Evolutionary conservation across 75 land plant genomes (phyloP), one percentile per base, ranked within the genome.

Genomic region (Selaginella tamariscina): DNA sequence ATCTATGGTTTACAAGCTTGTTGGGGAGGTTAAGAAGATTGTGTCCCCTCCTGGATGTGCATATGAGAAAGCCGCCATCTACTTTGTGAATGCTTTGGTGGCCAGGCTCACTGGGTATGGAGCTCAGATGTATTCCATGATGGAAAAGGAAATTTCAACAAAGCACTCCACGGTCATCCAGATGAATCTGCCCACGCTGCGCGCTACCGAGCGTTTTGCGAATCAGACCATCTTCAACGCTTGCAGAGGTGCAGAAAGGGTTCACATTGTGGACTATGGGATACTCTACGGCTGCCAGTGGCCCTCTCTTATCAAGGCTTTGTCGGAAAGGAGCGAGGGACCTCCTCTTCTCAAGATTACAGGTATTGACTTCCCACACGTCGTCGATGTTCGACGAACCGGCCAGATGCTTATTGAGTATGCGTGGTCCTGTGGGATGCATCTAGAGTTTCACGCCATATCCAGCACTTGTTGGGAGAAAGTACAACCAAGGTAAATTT

Each of bases 91-190:
- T 33, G 80, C 75, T 9, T 77, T 86, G 30, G 82, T 79, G 32
- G 95, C 91, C n/a, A 76, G 95, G 27, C 56, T 87, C 31, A 67
- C 81, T 72, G 91, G 95, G 8, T 70, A 83, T 1, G 91, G 91
- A 27, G 84, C 79, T 8, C 75, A 71, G 28, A 56, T 71, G 1
- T 84, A 82, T 71, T 74, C 68, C 59, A 63, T 89, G 75, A 89
- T 80, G 76, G 87, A 83, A 1, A 79, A 82, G 67, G 75, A 75
- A 30, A 73, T 84, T 11, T 73, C 62, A 29, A 62, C 79, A 55
- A 75, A 76, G 31, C 65, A 68, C 0, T 77, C 77, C 32, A 89
- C 94, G 11, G 78, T 75, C 68, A 72, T 33, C 67, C 82, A 78
- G 73, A 24, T 89, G n/a, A n/a, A n/a, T n/a, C n/a, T n/a, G n/a